Evolutionary conservation across 345 rosid species (phyloP).

Genomic region (Camelina hispida): DNA sequence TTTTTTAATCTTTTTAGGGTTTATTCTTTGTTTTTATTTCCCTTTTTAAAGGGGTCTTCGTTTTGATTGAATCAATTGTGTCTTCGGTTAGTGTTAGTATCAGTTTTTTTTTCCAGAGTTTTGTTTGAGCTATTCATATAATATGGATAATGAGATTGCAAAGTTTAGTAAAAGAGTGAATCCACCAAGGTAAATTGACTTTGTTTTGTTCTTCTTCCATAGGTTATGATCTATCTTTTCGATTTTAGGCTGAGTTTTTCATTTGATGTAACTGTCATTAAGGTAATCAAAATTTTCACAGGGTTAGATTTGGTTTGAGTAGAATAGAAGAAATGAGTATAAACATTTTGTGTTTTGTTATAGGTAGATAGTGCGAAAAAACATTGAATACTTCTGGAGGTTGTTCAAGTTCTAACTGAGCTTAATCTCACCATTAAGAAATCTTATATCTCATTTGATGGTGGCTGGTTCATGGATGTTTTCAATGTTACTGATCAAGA

Average conservation of each 20-base stretch:
- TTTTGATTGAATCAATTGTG: too few relatives aligned
- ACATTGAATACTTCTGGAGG: constrained; percentile 89
- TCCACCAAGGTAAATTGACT: constrained; percentile 72
- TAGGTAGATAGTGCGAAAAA: constrained; percentile 94
- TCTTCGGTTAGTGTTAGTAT: too few relatives aligned
- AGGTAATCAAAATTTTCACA: constrained; percentile 43
- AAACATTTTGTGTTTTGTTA: constrained; percentile 23
- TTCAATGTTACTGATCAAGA: constrained; percentile 88
- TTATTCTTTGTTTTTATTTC: too few relatives aligned
- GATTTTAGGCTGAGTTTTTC: not conserved
- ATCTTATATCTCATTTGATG: constrained; percentile 94
- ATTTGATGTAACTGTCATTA: constrained; percentile 68
- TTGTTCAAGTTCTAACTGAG: constrained; percentile 89
- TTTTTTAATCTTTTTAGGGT: too few relatives aligned
- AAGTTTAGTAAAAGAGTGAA: constrained; percentile 82
- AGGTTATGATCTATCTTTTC: not conserved
- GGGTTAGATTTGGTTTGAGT: constrained; percentile 16
- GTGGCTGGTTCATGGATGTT: constrained; percentile 99
- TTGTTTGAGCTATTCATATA: constrained; percentile 67
- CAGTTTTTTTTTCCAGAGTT: too few relatives aligned
- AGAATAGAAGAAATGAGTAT: not conserved
- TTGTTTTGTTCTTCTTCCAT: not conserved
- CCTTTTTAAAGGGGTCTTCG: too few relatives aligned
- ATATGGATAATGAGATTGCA: constrained; percentile 81
- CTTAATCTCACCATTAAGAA: constrained; percentile 81